A percentile compares a stretch with the other conserved stretches of the same genome.
These are phyloP conservation scores for Hypsizygus ulmarius DNA, from an alignment of 1,284 basidiomycete species.

Conservation along the genomic window DNA sequence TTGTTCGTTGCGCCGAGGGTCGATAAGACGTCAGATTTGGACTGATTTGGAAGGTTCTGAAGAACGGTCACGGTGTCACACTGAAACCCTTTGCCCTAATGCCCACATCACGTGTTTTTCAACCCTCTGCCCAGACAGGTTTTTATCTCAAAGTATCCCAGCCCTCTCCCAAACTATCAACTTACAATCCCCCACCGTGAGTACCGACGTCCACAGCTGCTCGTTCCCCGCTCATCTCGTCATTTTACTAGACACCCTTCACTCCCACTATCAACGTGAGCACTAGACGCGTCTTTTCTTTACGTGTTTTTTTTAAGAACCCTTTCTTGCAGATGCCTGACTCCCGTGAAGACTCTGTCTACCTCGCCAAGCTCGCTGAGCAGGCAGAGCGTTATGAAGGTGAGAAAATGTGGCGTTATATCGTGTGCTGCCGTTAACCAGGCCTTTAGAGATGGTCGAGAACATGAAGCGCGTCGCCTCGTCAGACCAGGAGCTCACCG, in stretches of 20 bases:
- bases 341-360: conserved; percentile 94
- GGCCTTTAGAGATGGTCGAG: conserved; percentile 87
- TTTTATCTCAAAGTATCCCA: conserved; percentile 33
- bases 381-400: conserved; percentile 99
- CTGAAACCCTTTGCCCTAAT: conserved; percentile 41
- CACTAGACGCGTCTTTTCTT: conserved; percentile 38
- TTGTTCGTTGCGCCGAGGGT: background rate
- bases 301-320: conserved; percentile 21
- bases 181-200: conserved; percentile 29
- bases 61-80: conserved; percentile 29
- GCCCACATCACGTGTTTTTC: conserved; percentile 33
- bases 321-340: conserved; percentile 62
- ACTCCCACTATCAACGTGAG: conserved; percentile 24
- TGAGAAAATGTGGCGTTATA: conserved; percentile 26
- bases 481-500: conserved; percentile 96
- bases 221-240: conserved; percentile 12
- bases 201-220: conserved; percentile 19
- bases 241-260: conserved; percentile 15
- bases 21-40: conserved; percentile 7
- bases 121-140: conserved; percentile 47
- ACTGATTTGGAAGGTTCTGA: conserved; percentile 25
- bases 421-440: conserved; percentile 16
- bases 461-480: conserved; percentile 99
- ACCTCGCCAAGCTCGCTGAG: conserved; percentile 99
- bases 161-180: conserved; percentile 29